phyloP scores from a whole-genome alignment of 1,284 basidiomycete genomes.

The Wolfiporia cocos region DNA sequence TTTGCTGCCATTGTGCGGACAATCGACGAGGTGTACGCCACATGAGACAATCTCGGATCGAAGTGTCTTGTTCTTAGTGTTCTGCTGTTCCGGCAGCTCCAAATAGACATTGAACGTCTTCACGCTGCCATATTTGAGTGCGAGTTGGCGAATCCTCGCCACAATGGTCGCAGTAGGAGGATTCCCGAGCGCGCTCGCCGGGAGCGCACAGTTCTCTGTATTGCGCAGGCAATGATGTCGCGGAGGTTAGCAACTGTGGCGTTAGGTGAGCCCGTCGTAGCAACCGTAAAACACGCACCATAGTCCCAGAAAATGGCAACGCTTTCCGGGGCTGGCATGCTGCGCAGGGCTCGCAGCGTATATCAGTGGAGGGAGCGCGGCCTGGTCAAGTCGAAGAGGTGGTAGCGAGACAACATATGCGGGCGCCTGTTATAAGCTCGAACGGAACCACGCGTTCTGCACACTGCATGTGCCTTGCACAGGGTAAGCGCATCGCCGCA shows the following conservation, averaged over 20 bases:
- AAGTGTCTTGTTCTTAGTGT: constrained; percentile 29
- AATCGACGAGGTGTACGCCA: constrained; percentile 36
- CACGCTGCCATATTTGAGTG: constrained; percentile 21
- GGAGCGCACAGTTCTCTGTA: constrained; percentile 50
- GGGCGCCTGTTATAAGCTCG: too few species aligned
- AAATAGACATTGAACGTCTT: constrained; percentile 43
- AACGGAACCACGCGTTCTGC: too few species aligned
- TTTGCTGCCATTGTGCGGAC: constrained; percentile 36
- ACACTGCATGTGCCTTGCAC: too few species aligned
- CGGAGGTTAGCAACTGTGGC: background rate
- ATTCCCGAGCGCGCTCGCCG: constrained; percentile 38
- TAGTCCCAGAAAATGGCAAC: constrained; percentile 63
- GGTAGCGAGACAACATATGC: background rate
- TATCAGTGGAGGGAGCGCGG: background rate
- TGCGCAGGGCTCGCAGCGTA: background rate
- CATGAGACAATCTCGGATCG: constrained; percentile 40
- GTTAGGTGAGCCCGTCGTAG: background rate
- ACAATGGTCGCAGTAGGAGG: too few species aligned
- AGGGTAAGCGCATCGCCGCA: too few species aligned
- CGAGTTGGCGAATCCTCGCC: constrained; percentile 21
- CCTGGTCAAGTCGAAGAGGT: background rate
- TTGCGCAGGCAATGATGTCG: constrained; percentile 1
- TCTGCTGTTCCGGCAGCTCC: constrained; percentile 30
- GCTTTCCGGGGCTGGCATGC: constrained; percentile 3
- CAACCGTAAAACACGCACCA: constrained; percentile 30